Base-by-base conservation (phyloP, 805 yeast species). In the Ogataea methanolica region DNA sequence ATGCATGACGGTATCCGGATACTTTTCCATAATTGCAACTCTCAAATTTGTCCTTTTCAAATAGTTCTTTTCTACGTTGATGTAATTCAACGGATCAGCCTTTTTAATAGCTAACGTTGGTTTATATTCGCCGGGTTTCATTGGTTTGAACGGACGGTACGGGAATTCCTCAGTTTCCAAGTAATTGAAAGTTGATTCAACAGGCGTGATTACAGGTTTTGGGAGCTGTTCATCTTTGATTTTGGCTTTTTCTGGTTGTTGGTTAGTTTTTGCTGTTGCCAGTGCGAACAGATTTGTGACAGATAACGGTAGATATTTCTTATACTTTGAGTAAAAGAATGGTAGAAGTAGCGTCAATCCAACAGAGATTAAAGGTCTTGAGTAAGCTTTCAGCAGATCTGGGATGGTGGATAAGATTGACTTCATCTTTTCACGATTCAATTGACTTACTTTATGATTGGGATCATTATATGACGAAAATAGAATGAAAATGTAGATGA, bases 11-110 rank as follows among this genome's bases (percentile, higher is more conserved):
- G 67, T 65, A 17, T 69, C 64, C 0, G 62, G 60, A 33, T 69
- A 55, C 8, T 65, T 60, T 26, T 59, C 53, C 44, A 67, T 54
- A 45, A 68, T 62, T 48, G 63, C 62, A 46, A 62, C 56, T 45
- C 79, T 68, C 33, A 74, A 54, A 16, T 66, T 66, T 6, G 79
- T 74, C 39, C 70, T 65, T 4, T 70, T 63, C 44, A 71, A 55
- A 57, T 85, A 85, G 0, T 85, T 77, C 39, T 80, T 66, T 48
- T 87, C 94, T 4, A 87, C 61, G 33, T 79, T 65, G 22, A 87
- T 67, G 78, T 83, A 78, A 36, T 83, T 83, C 38, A 74, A 71
- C 2, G 80, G 61, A 34, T 70, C 63, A 38, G 73, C 57, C 58
- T 73, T 69, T 49, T 73, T 68, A 43, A 83, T 71, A 1, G 83